Percentiles rank a stretch among this genome's conserved stretches.
These are phyloP conservation scores for Mycena crocata DNA, from an alignment of 768 basidiomycete species.

Conservation along the genomic window DNA sequence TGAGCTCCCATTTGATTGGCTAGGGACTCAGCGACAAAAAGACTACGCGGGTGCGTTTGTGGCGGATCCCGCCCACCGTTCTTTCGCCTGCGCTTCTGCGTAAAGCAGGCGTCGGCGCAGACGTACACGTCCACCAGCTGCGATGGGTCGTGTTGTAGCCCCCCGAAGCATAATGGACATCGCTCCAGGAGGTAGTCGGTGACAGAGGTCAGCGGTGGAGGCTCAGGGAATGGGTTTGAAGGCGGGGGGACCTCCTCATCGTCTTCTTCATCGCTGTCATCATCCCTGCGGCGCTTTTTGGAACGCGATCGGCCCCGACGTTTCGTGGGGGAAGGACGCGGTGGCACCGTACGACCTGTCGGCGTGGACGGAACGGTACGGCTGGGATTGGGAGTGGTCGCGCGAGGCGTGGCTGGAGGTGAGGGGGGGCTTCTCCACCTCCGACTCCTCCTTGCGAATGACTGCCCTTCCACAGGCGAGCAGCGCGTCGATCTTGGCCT, in stretches of 20 bases:
- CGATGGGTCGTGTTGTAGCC: constrained; percentile 16
- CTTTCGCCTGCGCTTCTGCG: constrained; percentile 41
- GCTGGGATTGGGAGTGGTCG: too few relatives aligned
- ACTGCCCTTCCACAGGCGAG: background rate
- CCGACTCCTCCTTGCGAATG: background rate
- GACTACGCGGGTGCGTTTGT: constrained; percentile 31
- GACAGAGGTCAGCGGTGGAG: constrained; percentile 16
- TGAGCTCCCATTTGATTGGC: constrained; percentile 34
- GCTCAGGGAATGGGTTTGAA: background rate
- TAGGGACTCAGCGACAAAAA: constrained; percentile 37
- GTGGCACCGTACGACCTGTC: too few relatives aligned
- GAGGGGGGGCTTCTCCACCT: too few relatives aligned
- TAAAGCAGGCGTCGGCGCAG: constrained; percentile 49
- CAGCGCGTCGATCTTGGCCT: background rate
- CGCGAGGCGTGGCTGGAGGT: too few relatives aligned
- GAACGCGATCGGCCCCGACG: constrained; percentile 11
- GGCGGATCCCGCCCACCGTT: constrained; percentile 32
- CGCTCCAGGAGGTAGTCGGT: constrained; percentile 35
- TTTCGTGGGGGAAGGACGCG: background rate
- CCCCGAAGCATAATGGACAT: constrained; percentile 46
- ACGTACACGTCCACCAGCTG: constrained; percentile 38
- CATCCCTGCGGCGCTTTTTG: constrained; percentile 2
- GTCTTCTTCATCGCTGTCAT: background rate
- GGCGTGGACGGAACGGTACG: too few relatives aligned
- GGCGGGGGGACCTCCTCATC: too few relatives aligned